phyloP scores from a whole-genome alignment of 1,284 basidiomycete genomes.

The Sanghuangporus weigelae region DNA sequence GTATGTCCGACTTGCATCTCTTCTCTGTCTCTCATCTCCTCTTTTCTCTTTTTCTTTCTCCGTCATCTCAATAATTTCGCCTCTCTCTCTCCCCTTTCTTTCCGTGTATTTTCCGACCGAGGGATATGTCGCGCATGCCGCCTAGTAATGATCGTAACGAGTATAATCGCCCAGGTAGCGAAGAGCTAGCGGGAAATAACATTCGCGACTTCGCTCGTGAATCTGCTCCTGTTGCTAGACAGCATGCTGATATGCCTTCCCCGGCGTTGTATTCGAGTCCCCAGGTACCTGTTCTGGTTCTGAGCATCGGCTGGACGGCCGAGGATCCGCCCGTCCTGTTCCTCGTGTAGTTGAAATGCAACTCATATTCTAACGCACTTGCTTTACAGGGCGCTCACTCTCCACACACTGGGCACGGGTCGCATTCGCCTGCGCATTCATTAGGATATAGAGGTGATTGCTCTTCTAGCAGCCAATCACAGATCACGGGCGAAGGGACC shows the following conservation, averaged over 20 bases:
- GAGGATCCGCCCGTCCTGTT: neutral
- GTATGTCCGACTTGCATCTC: conserved; percentile 14
- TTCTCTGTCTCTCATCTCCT: conserved; percentile 8
- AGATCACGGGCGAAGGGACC: neutral
- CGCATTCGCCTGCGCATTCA: neutral
- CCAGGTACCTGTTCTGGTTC: neutral
- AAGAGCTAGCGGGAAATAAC: neutral
- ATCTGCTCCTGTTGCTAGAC: neutral
- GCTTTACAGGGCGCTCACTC: neutral
- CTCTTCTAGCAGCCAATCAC: neutral
- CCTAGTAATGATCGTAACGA: neutral
- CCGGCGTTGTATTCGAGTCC: neutral
- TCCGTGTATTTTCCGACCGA: neutral
- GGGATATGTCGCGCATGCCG: neutral
- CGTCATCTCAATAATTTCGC: neutral
- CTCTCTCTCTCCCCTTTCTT: neutral
- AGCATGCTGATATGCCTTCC: neutral
- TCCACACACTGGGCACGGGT: neutral
- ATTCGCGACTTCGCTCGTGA: neutral
- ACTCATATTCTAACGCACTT: neutral
- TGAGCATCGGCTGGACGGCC: neutral
- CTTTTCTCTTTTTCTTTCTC: neutral
- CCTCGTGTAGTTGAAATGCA: neutral
- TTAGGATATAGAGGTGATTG: neutral
- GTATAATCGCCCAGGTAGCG: neutral